Evolutionary conservation across 2,329 filamentous ascomycete species (phyloP).

Genomic region (Ophiocordyceps polyrhachis-furcata): DNA sequence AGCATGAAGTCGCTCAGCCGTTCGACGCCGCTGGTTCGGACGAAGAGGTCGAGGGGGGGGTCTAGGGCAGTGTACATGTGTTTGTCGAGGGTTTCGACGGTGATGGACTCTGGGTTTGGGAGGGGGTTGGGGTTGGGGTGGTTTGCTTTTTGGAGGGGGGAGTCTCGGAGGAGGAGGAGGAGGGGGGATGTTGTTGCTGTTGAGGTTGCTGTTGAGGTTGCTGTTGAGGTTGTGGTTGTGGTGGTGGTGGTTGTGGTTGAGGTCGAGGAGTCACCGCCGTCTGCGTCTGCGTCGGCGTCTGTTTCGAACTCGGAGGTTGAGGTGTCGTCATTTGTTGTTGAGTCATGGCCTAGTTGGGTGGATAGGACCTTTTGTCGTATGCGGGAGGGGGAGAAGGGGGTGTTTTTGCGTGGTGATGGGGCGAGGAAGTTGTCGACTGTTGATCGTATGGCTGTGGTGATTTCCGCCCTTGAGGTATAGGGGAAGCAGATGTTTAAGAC

Average conservation of each 20-base stretch:
- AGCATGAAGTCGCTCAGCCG: constrained; percentile 95
- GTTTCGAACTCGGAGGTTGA: constrained; percentile 7
- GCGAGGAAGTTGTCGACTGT: constrained; percentile 77
- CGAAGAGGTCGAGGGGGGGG: constrained; percentile 76
- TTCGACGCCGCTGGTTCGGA: constrained; percentile 84
- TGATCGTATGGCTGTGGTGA: constrained; percentile 70
- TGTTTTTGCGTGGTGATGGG: constrained; percentile 44
- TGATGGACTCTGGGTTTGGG: constrained; percentile 73
- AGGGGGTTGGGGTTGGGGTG: constrained; percentile 19
- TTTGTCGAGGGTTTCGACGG: constrained; percentile 57
- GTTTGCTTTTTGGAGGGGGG: constrained; percentile 20
- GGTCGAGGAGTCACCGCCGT: constrained; percentile 40
- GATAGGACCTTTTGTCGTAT: constrained; percentile 74
- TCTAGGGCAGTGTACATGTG: constrained; percentile 78
- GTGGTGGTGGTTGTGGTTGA: constrained; percentile 21
- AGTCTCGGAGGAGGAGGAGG: constrained; percentile 26
- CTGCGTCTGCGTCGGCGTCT: constrained; percentile 21
- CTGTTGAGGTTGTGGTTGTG: too few relatives aligned
- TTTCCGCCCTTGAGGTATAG: constrained; percentile 90
- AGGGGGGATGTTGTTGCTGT: too few relatives aligned
- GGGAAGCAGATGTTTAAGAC: constrained; percentile 90
- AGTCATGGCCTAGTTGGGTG: constrained; percentile 31
- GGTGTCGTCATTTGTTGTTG: constrained; percentile 28
- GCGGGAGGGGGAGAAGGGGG: constrained; percentile 70
- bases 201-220: constrained; percentile 13